Evolutionary conservation across 129 eudicot genomes (phyloP).

Genomic region (Tagetes patula): DNA sequence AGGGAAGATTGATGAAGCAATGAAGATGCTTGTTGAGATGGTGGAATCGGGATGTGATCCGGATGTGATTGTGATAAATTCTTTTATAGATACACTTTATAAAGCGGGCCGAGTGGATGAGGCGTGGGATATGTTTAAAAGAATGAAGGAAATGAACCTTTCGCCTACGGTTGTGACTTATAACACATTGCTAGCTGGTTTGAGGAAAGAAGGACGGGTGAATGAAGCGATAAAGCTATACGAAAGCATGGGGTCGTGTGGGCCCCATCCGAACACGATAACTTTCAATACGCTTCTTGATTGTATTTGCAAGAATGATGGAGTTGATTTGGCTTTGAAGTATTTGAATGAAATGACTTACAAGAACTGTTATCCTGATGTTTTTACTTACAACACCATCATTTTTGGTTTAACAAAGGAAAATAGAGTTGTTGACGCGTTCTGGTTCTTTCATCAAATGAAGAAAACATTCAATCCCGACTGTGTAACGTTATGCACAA

Average conservation of each 20-base stretch:
- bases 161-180: slow-evolving; percentile 85
- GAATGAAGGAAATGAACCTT: slow-evolving; percentile 71
- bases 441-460: slow-evolving; percentile 91
- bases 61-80: slow-evolving; percentile 74
- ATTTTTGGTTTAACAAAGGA: slow-evolving; percentile 75
- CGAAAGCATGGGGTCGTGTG: slow-evolving; percentile 57
- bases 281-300: slow-evolving; percentile 82
- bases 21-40: slow-evolving; percentile 69
- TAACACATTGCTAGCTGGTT: slow-evolving; percentile 87
- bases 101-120: slow-evolving; percentile 77
- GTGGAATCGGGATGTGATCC: slow-evolving; percentile 65
- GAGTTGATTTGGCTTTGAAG: slow-evolving; percentile 73
- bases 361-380: slow-evolving; percentile 66
- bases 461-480: slow-evolving; percentile 67
- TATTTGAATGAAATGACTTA: slow-evolving; percentile 63
- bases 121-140: slow-evolving; percentile 80
- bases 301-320: slow-evolving; percentile 81
- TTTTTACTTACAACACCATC: slow-evolving; percentile 79
- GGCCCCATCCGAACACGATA: slow-evolving; percentile 74
- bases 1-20: slow-evolving; percentile 73
- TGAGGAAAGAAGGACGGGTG: slow-evolving; percentile 78
- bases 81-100: slow-evolving; percentile 78
- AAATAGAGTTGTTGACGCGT: slow-evolving; percentile 65
- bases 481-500: slow-evolving; percentile 65
- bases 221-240: slow-evolving; percentile 61